Evolutionary conservation across 768 basidiomycete species (phyloP), one percentile per base, ranked within the genome.

Genomic region (Kwoniella sp.): DNA sequence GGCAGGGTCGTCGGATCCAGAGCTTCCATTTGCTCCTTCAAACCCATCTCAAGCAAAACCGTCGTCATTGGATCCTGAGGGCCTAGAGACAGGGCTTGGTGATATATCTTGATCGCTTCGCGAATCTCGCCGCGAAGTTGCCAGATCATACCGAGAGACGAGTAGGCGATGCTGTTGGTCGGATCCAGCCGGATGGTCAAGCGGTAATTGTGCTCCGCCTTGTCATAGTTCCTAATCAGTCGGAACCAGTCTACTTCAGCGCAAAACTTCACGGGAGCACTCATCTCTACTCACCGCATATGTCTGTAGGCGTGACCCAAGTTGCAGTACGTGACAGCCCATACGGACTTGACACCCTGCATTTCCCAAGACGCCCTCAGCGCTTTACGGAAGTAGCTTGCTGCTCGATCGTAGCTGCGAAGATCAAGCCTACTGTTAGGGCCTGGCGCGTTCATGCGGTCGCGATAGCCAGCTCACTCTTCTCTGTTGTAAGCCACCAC

Each of bases 311-410:
- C 86, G 22, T 93, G 95, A 10, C 89, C 95, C 15, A 98, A 81
- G 69, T 98, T 99, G 55, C 93, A 77, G 71, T 88, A 89, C 0
- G 92, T 95, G 10, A 84, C 84, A 0, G 85, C 80, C 92, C 93
- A 98, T 0, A 86, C 82, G 31, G 81, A 81, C 55, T 87, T 84
- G 1, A 89, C 87, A 42, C 83, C 84, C 70, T 95, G 89, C 7
- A 89, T 87, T 14, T 87, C 83, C 55, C 86, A 80, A 0, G 90
- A 89, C 5, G 88, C 78, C n/a, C 83, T 80, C 14, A 98, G 80
- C 0, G 93, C 84, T 53, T 80, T 78, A 54, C 81, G 75, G 71
- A 98, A 92, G 34, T 87, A 76, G 15, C 77, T 75, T 1, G 82
- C 82, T 1, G 95, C 92, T 22, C 76, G 75, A 26, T 82, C 79